A percentile compares a stretch with the other conserved stretches of the same genome.
These are phyloP conservation scores for Adenanthera pavonina DNA, from an alignment of 306 rosid genomes.

Conservation along the genomic window DNA sequence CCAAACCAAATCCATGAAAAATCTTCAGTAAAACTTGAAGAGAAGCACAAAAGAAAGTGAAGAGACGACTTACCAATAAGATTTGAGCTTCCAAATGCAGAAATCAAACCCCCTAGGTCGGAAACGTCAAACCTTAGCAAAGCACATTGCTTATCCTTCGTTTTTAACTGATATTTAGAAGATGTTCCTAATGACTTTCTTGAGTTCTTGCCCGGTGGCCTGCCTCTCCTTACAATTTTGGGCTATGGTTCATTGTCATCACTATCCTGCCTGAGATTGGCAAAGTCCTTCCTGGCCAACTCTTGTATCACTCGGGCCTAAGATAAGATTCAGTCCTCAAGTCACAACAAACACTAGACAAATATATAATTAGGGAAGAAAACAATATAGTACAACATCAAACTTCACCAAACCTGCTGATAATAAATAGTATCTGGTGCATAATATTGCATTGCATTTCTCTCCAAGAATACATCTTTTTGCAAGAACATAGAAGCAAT, in stretches of 20 bases:
- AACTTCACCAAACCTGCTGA: constrained; percentile 72
- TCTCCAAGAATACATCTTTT: constrained; percentile 80
- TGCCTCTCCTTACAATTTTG: constrained; percentile 84
- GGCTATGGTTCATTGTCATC: constrained; percentile 70
- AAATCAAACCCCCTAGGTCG: too few species aligned
- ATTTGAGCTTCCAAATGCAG: too few species aligned
- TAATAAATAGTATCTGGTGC: constrained; percentile 77
- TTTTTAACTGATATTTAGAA: too few species aligned
- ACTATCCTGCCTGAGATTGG: constrained; percentile 83
- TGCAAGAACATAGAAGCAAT: constrained; percentile 56
- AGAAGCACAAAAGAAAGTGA: too few species aligned
- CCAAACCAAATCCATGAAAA: too few species aligned
- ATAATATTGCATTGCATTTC: constrained; percentile 94
- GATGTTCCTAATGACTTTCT: constrained; percentile 55
- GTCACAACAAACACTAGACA: constrained; percentile 21
- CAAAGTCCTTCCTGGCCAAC: constrained; percentile 85
- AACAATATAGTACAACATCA: constrained; percentile 29
- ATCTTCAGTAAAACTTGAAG: too few species aligned
- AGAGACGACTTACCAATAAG: too few species aligned
- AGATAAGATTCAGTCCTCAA: constrained; percentile 30
- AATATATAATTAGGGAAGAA: neutral
- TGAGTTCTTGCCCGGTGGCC: constrained; percentile 82
- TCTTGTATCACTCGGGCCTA: constrained; percentile 94
- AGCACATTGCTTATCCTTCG: too few species aligned
- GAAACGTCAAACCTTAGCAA: too few species aligned